Conservation (phyloP, 805 yeast species). For the Kregervanrija fluxuum region DNA sequence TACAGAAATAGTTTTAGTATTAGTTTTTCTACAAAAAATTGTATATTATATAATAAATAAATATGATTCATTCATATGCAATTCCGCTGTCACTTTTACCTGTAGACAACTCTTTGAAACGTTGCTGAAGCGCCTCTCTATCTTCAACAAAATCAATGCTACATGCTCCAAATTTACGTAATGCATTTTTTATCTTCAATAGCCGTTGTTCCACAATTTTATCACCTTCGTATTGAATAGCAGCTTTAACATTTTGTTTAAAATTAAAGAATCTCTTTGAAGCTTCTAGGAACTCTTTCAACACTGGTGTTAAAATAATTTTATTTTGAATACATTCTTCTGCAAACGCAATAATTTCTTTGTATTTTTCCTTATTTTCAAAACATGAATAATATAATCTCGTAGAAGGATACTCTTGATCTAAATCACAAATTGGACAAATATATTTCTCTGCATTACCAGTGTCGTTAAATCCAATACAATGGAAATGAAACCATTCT, state of each 20-base stretch:
- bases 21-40: no score
- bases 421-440: conserved; percentile 50
- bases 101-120: not conserved
- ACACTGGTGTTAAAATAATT: conserved; percentile 14
- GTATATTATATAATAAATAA: no score
- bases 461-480: conserved; percentile 35
- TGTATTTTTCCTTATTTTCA: conserved; percentile 9
- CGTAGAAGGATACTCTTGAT: conserved; percentile 14
- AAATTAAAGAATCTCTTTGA: conserved; percentile 10
- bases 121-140: conserved; percentile 5
- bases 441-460: conserved; percentile 31
- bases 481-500: conserved; percentile 65
- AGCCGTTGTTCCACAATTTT: no score
- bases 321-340: conserved; percentile 9
- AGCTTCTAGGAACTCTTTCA: conserved; percentile 8
- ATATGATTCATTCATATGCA: no score
- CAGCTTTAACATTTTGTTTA: conserved; percentile 16
- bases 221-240: conserved; percentile 30
- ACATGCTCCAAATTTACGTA: conserved; percentile 41
- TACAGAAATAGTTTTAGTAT: no score
- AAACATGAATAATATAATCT: conserved; percentile 7
- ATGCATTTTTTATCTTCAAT: no score
- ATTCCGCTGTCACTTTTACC: no score
- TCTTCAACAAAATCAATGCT: conserved; percentile 18
- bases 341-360: conserved; percentile 11